phyloP scores from a whole-genome alignment of 805 yeast genomes.

The Candida wancherniae region DNA sequence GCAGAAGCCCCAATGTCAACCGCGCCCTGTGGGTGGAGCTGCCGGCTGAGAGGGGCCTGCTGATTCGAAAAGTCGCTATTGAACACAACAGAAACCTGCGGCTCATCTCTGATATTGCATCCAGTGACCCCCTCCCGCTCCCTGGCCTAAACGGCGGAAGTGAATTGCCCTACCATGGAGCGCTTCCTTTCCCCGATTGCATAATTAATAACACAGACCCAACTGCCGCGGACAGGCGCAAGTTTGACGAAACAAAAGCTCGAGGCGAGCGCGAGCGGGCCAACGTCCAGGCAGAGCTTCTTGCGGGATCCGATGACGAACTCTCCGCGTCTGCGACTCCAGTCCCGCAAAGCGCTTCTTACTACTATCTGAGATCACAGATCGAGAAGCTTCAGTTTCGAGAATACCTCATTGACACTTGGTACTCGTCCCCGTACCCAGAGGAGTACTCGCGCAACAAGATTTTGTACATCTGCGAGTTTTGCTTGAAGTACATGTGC shows the following conservation, averaged over 20 bases:
- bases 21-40: too few relatives aligned
- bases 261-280: conserved; percentile 21
- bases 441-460: conserved; percentile 66
- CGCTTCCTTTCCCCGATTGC: conserved; percentile 53
- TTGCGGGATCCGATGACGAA: conserved; percentile 9
- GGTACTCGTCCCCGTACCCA: conserved; percentile 94
- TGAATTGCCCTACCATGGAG: conserved; percentile 62
- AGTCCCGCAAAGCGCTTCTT: conserved; percentile 13
- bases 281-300: conserved; percentile 17
- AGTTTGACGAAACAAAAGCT: conserved; percentile 33
- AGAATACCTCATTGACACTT: conserved; percentile 71
- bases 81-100: too few relatives aligned
- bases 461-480: conserved; percentile 73
- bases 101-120: too few relatives aligned
- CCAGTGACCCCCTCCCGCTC: too few relatives aligned
- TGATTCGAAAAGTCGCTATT: too few relatives aligned
- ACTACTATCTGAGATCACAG: conserved; percentile 30
- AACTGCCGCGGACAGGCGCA: conserved; percentile 41
- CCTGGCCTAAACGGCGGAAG: too few relatives aligned
- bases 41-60: too few relatives aligned
- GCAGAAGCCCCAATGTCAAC: too few relatives aligned
- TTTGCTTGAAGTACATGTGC: conserved; percentile 73
- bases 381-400: conserved; percentile 67
- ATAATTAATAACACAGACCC: conserved; percentile 62
- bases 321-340: conserved; percentile 15